Evolutionary conservation across 805 yeast genomes (phyloP).

Genomic region (Ogataea siamensis): DNA sequence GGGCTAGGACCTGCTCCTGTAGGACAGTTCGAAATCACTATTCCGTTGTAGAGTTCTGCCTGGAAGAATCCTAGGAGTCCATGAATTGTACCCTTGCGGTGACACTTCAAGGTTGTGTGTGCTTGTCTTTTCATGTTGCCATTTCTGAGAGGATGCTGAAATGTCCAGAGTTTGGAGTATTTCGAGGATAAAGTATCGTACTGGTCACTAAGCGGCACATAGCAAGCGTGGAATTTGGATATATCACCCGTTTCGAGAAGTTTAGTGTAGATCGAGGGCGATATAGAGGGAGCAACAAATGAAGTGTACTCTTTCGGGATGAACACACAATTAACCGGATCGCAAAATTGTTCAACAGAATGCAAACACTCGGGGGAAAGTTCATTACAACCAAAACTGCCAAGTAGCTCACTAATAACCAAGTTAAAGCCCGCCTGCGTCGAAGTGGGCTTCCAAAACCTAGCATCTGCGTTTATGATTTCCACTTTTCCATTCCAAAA

Average conservation of each 20-base stretch:
- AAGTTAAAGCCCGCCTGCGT: constrained; percentile 45
- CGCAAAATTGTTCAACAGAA: constrained; percentile 39
- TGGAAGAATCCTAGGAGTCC: constrained; percentile 75
- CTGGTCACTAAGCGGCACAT: constrained; percentile 32
- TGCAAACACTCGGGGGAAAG: constrained; percentile 78
- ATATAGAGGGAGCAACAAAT: constrained; percentile 62
- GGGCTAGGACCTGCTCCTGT: constrained; percentile 36
- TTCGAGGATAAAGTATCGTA: constrained; percentile 44
- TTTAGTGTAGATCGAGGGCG: constrained; percentile 49
- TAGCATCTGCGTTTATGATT: constrained; percentile 57
- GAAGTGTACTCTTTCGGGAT: constrained; percentile 63
- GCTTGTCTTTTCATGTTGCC: constrained; percentile 25
- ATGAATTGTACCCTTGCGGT: constrained; percentile 56
- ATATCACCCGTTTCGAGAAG: constrained; percentile 20
- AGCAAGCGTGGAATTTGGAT: constrained; percentile 25
- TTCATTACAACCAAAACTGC: constrained; percentile 93
- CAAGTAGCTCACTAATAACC: constrained; percentile 77
- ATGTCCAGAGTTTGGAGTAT: constrained; percentile 58
- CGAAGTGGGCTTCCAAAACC: constrained; percentile 41
- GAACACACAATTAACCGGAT: constrained; percentile 50
- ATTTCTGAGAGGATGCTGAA: constrained; percentile 40
- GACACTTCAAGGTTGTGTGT: constrained; percentile 39
- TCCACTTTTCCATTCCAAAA: constrained; percentile 54
- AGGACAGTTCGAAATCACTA: constrained; percentile 52
- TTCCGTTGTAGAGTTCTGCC: constrained; percentile 63